Evolutionary conservation across 2,329 filamentous ascomycete genomes (phyloP).

Genomic region (Alternaria conjuncta): DNA sequence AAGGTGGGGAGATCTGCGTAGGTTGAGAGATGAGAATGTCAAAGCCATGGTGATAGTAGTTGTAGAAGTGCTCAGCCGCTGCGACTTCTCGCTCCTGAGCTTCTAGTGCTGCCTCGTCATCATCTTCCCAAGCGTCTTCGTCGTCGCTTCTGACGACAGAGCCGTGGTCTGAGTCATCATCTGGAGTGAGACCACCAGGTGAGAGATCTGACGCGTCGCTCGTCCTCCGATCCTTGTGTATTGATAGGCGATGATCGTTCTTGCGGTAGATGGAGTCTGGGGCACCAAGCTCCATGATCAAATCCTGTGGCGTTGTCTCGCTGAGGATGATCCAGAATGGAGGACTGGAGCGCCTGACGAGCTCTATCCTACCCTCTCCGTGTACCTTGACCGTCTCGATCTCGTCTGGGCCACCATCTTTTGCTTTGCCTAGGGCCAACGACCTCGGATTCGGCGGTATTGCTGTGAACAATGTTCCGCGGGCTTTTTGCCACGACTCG

Average conservation of each 20-base stretch:
- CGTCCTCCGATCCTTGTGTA: conserved; percentile 63
- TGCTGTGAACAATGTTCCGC: conserved; percentile 77
- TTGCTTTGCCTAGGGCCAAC: conserved; percentile 68
- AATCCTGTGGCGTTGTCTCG: conserved; percentile 88
- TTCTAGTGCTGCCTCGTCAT: conserved; percentile 57
- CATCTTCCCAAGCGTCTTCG: conserved; percentile 56
- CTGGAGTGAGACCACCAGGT: conserved; percentile 33
- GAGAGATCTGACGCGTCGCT: conserved; percentile 47
- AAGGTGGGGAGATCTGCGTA: conserved; percentile 57
- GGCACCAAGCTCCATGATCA: conserved; percentile 88
- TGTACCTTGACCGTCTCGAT: conserved; percentile 80
- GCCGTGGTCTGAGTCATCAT: conserved; percentile 44
- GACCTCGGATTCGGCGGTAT: conserved; percentile 76
- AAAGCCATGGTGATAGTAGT: conserved; percentile 96
- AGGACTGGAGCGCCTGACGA: conserved; percentile 72
- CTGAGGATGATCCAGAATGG: conserved; percentile 77
- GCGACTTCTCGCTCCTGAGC: conserved; percentile 65
- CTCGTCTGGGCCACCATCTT: conserved; percentile 86
- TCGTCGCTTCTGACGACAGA: conserved; percentile 46
- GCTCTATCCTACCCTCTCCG: conserved; percentile 78
- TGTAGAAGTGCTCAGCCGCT: conserved; percentile 82
- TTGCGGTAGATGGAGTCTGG: conserved; percentile 95
- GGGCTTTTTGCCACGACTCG: conserved; percentile 85
- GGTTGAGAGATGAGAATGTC: conserved; percentile 89
- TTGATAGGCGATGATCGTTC: conserved; percentile 85